Percentiles rank a stretch among this genome's conserved stretches.
phyloP scores from a whole-genome alignment of 495 filamentous ascomycete species.

The Penicillium lagena region DNA sequence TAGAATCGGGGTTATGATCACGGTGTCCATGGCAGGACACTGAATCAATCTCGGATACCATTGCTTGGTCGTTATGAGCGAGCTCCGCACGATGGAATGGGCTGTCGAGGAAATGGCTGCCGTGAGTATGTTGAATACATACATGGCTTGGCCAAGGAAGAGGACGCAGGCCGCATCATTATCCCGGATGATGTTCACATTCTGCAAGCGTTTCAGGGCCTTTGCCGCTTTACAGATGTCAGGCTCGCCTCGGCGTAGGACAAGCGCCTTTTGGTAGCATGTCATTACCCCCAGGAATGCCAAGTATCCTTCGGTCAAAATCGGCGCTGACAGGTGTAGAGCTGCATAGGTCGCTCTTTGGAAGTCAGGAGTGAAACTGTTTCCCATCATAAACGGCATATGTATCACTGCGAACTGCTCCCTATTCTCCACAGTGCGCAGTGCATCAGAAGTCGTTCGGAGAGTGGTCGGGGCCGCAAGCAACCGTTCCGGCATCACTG shows the following conservation, averaged over 20 bases:
- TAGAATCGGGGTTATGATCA: slow-evolving; percentile 24
- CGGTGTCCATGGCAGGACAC: slow-evolving; percentile 19
- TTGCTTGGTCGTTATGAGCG: slow-evolving; percentile 19
- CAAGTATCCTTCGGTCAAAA: slow-evolving; percentile 18
- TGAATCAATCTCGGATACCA: slow-evolving; percentile 21
- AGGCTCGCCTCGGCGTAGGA: slow-evolving; percentile 13
- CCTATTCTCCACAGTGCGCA: slow-evolving; percentile 17
- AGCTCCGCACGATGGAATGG: slow-evolving; percentile 19
- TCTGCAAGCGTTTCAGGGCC: slow-evolving; percentile 17
- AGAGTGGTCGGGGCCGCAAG: slow-evolving; percentile 9
- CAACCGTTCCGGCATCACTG: slow-evolving; percentile 13
- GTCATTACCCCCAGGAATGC: slow-evolving; percentile 21
- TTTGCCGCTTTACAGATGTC: slow-evolving; percentile 19
- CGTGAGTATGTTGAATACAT: slow-evolving; percentile 23
- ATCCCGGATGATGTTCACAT: slow-evolving; percentile 12
- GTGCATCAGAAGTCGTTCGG: slow-evolving; percentile 14
- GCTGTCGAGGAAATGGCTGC: slow-evolving; percentile 17
- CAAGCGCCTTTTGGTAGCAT: slow-evolving; percentile 15
- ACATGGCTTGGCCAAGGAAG: slow-evolving; percentile 24
- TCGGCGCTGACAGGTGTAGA: slow-evolving; percentile 12
- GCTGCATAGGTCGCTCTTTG: slow-evolving; percentile 16
- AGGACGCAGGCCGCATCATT: slow-evolving; percentile 20
- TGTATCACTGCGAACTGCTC: slow-evolving; percentile 20
- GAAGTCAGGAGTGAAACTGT: slow-evolving; percentile 11
- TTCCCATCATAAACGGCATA: slow-evolving; percentile 17